phyloP scores from a whole-genome alignment of 2,329 filamentous ascomycete species.

The Dactylellina sp. region DNA sequence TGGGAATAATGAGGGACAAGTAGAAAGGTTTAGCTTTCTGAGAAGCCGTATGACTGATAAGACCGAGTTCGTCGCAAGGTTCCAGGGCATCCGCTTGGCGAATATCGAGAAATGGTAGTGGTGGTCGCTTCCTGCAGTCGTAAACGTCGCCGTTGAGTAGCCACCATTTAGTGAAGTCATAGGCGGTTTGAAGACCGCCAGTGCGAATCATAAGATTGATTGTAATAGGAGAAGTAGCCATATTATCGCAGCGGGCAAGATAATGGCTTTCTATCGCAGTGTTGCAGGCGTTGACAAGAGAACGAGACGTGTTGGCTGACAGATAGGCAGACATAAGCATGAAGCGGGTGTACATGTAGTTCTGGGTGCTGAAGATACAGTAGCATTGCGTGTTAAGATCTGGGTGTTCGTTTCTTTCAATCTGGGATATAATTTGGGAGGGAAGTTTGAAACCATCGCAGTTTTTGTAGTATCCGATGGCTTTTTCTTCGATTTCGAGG shows the following conservation, averaged over 20 bases:
- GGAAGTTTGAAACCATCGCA: neutral
- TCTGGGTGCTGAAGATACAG: neutral
- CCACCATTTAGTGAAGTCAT: constrained; percentile 41
- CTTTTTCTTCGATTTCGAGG: neutral
- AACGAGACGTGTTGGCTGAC: neutral
- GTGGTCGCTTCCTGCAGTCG: constrained; percentile 14
- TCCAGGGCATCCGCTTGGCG: constrained; percentile 18
- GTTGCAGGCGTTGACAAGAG: constrained; percentile 6
- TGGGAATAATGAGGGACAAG: constrained; percentile 2
- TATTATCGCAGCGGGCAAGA: constrained; percentile 28
- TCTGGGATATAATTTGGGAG: neutral
- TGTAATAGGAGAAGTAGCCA: constrained; percentile 15
- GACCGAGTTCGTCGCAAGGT: neutral
- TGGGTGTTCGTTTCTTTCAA: neutral
- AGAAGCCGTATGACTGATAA: neutral
- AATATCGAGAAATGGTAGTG: constrained; percentile 16
- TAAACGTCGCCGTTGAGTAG: constrained; percentile 28
- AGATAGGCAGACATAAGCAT: constrained; percentile 5
- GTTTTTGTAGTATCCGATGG: neutral
- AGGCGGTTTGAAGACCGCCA: constrained; percentile 13
- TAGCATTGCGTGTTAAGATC: constrained; percentile 8
- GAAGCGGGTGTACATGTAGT: constrained; percentile 17
- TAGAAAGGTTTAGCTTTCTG: neutral
- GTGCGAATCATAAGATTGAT: constrained; percentile 28
- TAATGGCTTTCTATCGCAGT: constrained; percentile 11